Base-by-base conservation (phyloP, 441 rosid genomes). In the Omphalea diandra region DNA sequence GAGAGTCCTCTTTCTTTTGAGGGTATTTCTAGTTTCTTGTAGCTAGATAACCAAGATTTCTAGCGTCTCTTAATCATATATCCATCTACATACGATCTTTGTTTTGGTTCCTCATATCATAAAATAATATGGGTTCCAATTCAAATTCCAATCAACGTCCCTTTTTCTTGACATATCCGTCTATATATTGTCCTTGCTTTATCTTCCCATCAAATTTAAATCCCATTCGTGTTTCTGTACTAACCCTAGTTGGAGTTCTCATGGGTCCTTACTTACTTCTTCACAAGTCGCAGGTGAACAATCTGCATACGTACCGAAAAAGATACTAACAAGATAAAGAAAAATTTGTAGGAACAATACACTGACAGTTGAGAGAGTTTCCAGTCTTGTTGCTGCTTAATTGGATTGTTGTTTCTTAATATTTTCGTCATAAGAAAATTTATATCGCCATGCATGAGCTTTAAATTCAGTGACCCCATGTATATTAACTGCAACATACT, bases 401-500 rank as follows among this genome's bases (percentile, higher is more conserved):
- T 63, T 27, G 5, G 20, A n/a, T 5, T n/a, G n/a, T n/a, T n/a
- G n/a, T n/a, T 63, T 22, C 15, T 24, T 24, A 7, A 0, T 20
- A 2, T 50, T 15, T 38, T 36, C 35, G 10, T 60, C 49, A 60
- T 57, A 57, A 4, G 27, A 7, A 38, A 58, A 46, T 35, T 61
- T 60, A 70, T 33, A 61, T 41, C 49, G 36, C 29, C 14, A 72
- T 56, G 75, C 65, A 55, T 72, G 35, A 54, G 52, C 52, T 63
- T 71, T n/a, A 11, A 62, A 61, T 60, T 70, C 67, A 22, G 9
- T 38, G 58, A 38, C 67, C 60, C 56, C 60, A 36, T n/a, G 0
- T 26, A 4, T 33, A 22, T 24, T 20, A 38, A 67, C 35, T 54
- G 61, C 26, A 7, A 14, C 17, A 53, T 20, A 8, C 29, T 24